phyloP scores from a whole-genome alignment of 345 rosid genomes.

The Eucalyptus sp. region DNA sequence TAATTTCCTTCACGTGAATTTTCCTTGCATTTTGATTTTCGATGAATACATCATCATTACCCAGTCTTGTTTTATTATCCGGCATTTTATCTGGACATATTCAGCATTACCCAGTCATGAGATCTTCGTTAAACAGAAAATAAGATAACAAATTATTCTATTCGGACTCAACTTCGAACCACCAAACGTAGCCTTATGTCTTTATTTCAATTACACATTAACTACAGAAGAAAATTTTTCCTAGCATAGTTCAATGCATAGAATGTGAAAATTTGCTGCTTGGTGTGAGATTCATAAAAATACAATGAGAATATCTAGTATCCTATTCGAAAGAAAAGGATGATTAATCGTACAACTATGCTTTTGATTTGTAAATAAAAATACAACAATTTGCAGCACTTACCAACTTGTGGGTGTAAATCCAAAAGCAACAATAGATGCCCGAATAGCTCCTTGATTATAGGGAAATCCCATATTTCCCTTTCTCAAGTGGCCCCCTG shows the following conservation, averaged over 20 bases:
- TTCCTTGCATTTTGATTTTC: neutral
- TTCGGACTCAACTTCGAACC: neutral
- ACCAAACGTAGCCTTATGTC: too few species aligned
- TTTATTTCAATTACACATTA: too few species aligned
- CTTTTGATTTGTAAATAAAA: neutral
- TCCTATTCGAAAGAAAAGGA: neutral
- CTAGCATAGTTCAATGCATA: neutral
- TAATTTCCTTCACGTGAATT: neutral
- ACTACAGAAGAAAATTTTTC: too few species aligned
- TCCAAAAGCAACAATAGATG: slow-evolving; percentile 7
- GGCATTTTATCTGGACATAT: too few species aligned
- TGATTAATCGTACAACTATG: neutral
- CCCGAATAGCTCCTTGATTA: slow-evolving; percentile 22
- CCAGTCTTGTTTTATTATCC: neutral
- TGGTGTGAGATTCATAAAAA: neutral
- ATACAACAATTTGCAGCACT: neutral
- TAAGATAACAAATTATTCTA: too few species aligned
- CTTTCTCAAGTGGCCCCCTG: slow-evolving; percentile 34
- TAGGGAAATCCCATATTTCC: slow-evolving; percentile 48
- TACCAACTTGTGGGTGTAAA: neutral
- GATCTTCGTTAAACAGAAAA: neutral
- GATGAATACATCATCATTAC: neutral
- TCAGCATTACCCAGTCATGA: neutral
- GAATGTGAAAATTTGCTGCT: neutral
- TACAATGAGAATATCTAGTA: neutral